A percentile compares a stretch with the other conserved stretches of the same genome.
phyloP scores from a whole-genome alignment of 192 early-diverging fungal genomes.

The Coemansia sp. region DNA sequence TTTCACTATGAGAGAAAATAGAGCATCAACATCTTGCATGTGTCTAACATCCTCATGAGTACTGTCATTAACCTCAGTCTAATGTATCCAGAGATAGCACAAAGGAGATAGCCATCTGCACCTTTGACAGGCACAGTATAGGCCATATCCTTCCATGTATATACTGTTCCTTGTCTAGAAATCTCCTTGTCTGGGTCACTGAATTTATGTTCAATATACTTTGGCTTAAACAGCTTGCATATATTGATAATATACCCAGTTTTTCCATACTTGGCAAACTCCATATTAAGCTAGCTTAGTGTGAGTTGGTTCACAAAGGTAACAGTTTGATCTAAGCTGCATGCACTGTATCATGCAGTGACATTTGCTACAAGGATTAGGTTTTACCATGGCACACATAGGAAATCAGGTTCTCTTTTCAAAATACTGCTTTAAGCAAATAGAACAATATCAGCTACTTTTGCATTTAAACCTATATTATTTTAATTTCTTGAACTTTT shows the following conservation, averaged over 20 bases:
- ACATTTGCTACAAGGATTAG: too few species aligned
- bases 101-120: conserved; percentile 66
- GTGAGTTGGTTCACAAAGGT: too few species aligned
- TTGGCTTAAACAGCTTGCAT: conserved; percentile 22
- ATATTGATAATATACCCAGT: conserved; percentile 48
- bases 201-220: conserved; percentile 32
- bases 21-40: conserved; percentile 73
- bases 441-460: too few species aligned
- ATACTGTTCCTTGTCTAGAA: conserved; percentile 52
- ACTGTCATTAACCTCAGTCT: conserved; percentile 75
- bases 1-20: conserved; percentile 74
- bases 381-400: too few species aligned
- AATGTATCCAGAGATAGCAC: conserved; percentile 66
- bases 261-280: conserved; percentile 55
- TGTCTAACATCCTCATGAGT: conserved; percentile 65
- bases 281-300: too few species aligned
- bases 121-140: conserved; percentile 69
- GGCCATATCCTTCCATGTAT: conserved; percentile 65
- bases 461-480: too few species aligned
- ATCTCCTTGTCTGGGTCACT: conserved; percentile 16
- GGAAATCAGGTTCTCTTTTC: too few species aligned
- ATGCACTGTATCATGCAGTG: too few species aligned
- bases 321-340: too few species aligned
- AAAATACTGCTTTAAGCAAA: too few species aligned
- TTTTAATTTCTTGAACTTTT: too few species aligned